Base-by-base conservation (phyloP, 2,329 filamentous ascomycete genomes). In the Ophiocordyceps unilateralis region DNA sequence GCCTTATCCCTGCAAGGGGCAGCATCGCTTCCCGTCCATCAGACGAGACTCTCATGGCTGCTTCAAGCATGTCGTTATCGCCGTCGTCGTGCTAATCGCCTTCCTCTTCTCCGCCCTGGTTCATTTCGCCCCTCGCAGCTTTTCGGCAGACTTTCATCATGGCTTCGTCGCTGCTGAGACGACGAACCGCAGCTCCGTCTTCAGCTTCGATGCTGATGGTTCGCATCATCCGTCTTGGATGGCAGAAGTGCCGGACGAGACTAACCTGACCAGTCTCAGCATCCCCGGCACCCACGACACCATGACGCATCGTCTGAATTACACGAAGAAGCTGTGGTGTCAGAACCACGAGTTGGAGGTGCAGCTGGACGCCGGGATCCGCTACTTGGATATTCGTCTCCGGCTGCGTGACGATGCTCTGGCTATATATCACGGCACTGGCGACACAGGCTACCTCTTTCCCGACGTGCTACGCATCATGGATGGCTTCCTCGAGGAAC, bases 271-370 rank as follows among this genome's bases (percentile, higher is more conserved):
- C 26, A 60, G 54, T 41, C 58, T 72, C 37, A 69, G 67, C 39
- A 63, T 72, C 45, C 69, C 69, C 0, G 69, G 69, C 24, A 71
- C 69, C 2, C 69, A 72, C 55, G 68, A 72, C 52, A 70, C 68
- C 21, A 64, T 72, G 63, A 71, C 69, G 17, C 67, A 65, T 48
- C 51, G 55, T 39, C 55, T 68, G 44, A 49, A 3, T 46, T n/a
- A 5, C 23, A 49, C 53, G 38, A 55, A 59, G 45, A 44, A 46
- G 9, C 60, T 64, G 41, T 62, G 68, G 51, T 70, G 67, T 51
- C 69, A 73, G 55, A 70, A 68, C 50, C 58, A 58, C 48, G 60
- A 61, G 48, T 58, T 73, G 20, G 49, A 46, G 14, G 57, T 55
- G 15, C 69, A 72, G 54, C 61, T 72, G 37, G 43, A 51, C 28